Conservation (phyloP, 2,329 filamentous ascomycete species). For the Dactylellina haptotyla region DNA sequence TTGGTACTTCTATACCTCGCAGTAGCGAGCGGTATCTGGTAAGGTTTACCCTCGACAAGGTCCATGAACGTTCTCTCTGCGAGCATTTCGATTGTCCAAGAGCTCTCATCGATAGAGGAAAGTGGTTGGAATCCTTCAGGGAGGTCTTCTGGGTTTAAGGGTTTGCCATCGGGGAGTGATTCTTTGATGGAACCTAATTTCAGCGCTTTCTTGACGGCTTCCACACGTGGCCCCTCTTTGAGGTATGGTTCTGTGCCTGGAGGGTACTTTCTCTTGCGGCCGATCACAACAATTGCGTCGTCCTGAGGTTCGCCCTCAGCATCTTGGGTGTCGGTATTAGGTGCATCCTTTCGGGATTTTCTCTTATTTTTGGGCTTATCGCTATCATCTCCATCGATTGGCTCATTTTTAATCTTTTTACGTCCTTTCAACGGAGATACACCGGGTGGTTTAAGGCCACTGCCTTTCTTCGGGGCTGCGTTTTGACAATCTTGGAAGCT, state of each 20-base stretch:
- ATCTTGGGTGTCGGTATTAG: neutral
- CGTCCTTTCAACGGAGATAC: slow-evolving; percentile 45
- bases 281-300: slow-evolving; percentile 36
- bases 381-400: neutral
- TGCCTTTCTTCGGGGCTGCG: slow-evolving; percentile 49
- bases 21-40: slow-evolving; percentile 48
- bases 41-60: slow-evolving; percentile 36
- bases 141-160: neutral
- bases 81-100: slow-evolving; percentile 50
- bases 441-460: slow-evolving; percentile 38
- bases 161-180: slow-evolving; percentile 31
- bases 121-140: slow-evolving; percentile 41
- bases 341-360: slow-evolving; percentile 4
- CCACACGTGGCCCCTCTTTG: slow-evolving; percentile 32
- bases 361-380: slow-evolving; percentile 12
- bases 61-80: slow-evolving; percentile 47
- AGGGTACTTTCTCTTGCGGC: slow-evolving; percentile 47
- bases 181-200: slow-evolving; percentile 44
- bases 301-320: slow-evolving; percentile 6
- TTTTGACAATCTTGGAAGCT: slow-evolving; percentile 50
- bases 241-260: slow-evolving; percentile 50
- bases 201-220: slow-evolving; percentile 47
- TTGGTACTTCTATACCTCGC: slow-evolving; percentile 23
- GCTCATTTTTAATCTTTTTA: slow-evolving; percentile 30
- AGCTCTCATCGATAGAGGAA: slow-evolving; percentile 30